Evolutionary conservation across 2,329 filamentous ascomycete species (phyloP), one percentile per base, ranked within the genome.

Genomic region (Colletotrichum lentis): DNA sequence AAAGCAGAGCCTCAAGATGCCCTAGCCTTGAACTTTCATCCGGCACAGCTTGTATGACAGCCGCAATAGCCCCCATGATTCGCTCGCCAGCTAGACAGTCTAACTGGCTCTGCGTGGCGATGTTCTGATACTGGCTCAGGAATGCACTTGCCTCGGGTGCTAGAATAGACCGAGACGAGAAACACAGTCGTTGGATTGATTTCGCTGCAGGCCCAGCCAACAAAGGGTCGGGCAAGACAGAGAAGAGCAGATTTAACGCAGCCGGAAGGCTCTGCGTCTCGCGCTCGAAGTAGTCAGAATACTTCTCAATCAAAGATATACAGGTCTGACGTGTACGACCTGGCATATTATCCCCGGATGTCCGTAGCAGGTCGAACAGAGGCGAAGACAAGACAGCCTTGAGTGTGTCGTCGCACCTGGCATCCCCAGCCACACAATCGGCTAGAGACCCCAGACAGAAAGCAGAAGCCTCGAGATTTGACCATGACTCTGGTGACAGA

Each of bases 281-380:
- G 24, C 88, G 85, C 73, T 91, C 86, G 76, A 96, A 95, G 78
- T 92, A 96, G 62, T 90, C 87, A 5, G 91, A 88, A 74, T 93
- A 94, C 31, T 88, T 85, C 71, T 91, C 91, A 47, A 95, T 88
- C 47, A 92, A 79, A 53, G 86, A 85, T 37, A 95, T 84, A 43
- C 90, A 90, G 0, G 90, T 90, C 73, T 92, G 88, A 57, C 88
- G 85, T 20, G 89, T 85, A 61, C 89, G 85, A 4, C 86, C 79
- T 1, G 90, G 90, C 12, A 93, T 83, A 3, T 81, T 77, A 3
- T 80, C 77, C 69, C 84, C 76, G 58, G 82, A 75, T 78, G 85
- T 75, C 75, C 82, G 74, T 70, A 89, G 79, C 73, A 90, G 74
- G 76, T 81, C 75, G 77, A 90, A 83, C 72, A 93, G 74, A 62